Base-by-base conservation (phyloP, 345 rosid genomes). In the Anacardium occidentale region DNA sequence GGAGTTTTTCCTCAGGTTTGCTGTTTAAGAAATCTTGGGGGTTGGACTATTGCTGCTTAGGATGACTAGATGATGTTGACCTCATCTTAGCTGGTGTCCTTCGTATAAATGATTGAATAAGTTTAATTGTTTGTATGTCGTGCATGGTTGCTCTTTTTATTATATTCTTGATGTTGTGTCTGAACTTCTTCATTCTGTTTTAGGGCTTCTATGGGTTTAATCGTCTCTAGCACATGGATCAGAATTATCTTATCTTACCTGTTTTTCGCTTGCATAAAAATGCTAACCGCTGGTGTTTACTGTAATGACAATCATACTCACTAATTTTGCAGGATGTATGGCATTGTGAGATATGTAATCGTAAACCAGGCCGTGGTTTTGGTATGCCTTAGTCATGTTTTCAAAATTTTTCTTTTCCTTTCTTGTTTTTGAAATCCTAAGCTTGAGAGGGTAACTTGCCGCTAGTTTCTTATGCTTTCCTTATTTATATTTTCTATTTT, bases 341-440 rank as follows among this genome's bases (percentile, higher is more conserved):
- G 99, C 98, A 92, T 79, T 95, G 98, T 82, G 99, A 92, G 78
- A 92, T 95, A 75, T 95, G 99, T 77, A 92, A 88, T 77, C 88
- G 93, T 71, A 92, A 90, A 87, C 98, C 99, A 21, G 99, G 99
- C 64, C 94, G 99, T 77, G 99, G 99, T 57, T 92, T 95, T 80
- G 99, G 99, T 95, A 88, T 59, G 96, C 71, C 32, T 11, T 37
- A 32, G 25, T 70, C 64, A 21, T 18, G 44, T 55, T 29, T 47
- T 29, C 11, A 10, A 26, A 18, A 40, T 45, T 37, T 44, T 44
- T 21, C 10, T 11, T 40, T 72, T 74, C 60, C 37, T 37, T 24
- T 17, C 29, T 20, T 70, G 42, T 59, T 50, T 51, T 37, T 52
- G 11, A 13, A 53, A 34, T 40, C 32, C 47, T 52, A n/a, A 17